phyloP scores from a whole-genome alignment of 2,329 filamentous ascomycete species.

The Acrocalymma vagum region DNA sequence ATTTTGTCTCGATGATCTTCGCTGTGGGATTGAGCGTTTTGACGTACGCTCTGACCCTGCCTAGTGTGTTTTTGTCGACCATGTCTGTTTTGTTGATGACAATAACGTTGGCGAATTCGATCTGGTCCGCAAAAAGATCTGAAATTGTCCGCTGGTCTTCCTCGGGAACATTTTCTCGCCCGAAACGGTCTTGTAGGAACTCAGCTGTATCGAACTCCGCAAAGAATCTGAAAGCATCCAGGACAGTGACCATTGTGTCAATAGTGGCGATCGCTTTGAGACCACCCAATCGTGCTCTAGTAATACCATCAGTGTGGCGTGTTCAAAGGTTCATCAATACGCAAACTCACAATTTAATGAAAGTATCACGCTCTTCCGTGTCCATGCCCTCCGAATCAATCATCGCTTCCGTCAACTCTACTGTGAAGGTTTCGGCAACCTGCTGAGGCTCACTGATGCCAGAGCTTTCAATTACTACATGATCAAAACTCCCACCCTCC shows the following conservation, averaged over 20 bases:
- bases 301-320: neutral
- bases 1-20: constrained; percentile 68
- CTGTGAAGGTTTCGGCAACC: constrained; percentile 76
- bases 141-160: constrained; percentile 79
- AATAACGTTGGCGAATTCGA: constrained; percentile 79
- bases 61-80: constrained; percentile 57
- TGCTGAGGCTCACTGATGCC: constrained; percentile 78
- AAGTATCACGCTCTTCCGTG: constrained; percentile 54
- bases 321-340: too few species aligned
- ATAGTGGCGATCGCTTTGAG: constrained; percentile 71
- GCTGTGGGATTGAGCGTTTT: constrained; percentile 72
- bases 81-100: constrained; percentile 76
- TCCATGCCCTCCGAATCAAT: constrained; percentile 52
- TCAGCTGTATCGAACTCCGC: constrained; percentile 76
- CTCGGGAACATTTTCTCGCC: constrained; percentile 61
- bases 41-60: constrained; percentile 62
- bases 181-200: constrained; percentile 69
- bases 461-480: constrained; percentile 75
- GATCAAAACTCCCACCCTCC: constrained; percentile 70
- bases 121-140: constrained; percentile 79
- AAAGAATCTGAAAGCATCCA: constrained; percentile 77
- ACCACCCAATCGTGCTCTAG: constrained; percentile 59
- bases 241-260: constrained; percentile 76
- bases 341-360: constrained; percentile 58
- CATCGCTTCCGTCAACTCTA: constrained; percentile 56